Conservation (phyloP, 768 basidiomycete species). For the Phlebiopsis gigantea region DNA sequence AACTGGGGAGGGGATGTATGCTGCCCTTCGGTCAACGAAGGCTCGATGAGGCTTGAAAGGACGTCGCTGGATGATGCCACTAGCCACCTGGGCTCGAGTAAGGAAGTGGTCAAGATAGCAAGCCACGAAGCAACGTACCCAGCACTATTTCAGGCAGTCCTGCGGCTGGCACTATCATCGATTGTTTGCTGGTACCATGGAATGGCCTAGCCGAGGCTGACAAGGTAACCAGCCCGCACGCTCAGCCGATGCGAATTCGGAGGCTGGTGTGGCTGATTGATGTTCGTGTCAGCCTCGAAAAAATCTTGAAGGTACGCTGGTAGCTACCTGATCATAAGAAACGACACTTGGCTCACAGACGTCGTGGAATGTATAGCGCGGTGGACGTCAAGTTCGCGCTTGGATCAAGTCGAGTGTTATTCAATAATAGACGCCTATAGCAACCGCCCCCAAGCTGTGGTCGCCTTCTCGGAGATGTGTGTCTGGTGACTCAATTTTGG, state of each 20-base stretch:
- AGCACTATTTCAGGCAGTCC: background rate
- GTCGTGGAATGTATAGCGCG: background rate
- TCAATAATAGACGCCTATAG: background rate
- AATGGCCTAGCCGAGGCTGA: background rate
- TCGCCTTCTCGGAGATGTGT: background rate
- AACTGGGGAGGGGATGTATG: background rate
- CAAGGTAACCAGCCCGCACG: background rate
- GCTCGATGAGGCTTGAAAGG: background rate
- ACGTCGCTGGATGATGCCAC: background rate
- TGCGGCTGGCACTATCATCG: background rate
- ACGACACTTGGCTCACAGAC: too few species aligned
- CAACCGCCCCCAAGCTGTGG: too few species aligned
- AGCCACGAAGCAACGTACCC: background rate
- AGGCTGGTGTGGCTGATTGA: background rate
- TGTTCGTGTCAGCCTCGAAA: background rate
- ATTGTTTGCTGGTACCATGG: background rate
- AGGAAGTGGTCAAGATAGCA: background rate
- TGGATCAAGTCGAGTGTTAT: background rate
- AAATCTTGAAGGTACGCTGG: background rate
- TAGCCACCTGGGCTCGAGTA: background rate
- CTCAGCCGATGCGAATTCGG: background rate
- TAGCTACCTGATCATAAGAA: background rate
- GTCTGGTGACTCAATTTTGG: background rate
- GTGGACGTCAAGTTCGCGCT: background rate
- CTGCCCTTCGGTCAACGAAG: background rate